phyloP scores from a whole-genome alignment of 129 eudicot genomes.

The Escallonia herrerae region DNA sequence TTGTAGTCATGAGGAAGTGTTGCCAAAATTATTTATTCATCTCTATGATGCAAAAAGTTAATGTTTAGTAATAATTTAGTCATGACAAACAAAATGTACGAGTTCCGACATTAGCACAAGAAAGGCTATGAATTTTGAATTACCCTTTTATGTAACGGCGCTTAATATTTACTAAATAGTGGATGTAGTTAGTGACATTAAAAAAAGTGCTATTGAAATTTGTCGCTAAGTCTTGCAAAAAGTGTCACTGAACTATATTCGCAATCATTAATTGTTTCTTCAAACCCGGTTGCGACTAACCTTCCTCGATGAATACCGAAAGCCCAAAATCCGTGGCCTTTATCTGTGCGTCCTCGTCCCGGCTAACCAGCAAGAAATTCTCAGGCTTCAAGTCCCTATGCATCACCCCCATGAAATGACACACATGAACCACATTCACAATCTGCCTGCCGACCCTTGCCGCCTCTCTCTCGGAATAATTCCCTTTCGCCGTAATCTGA shows the following conservation, averaged over 20 bases:
- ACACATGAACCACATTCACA: constrained; percentile 90
- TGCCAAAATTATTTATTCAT: no score
- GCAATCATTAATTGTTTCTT: no score
- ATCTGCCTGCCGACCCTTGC: constrained; percentile 78
- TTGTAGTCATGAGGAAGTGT: no score
- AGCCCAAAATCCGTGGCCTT: constrained; percentile 95
- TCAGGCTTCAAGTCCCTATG: constrained; percentile 94
- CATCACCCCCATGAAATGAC: constrained; percentile 96
- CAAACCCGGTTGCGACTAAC: constrained; percentile 27
- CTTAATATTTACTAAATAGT: no score
- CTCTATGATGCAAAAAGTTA: no score
- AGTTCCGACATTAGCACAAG: neutral
- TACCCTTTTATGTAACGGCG: neutral
- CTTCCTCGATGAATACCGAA: constrained; percentile 89
- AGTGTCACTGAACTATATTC: no score
- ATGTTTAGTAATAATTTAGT: no score
- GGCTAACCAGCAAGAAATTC: constrained; percentile 77
- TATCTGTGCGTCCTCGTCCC: constrained; percentile 48
- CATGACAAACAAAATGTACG: no score
- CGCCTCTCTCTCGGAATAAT: constrained; percentile 81
- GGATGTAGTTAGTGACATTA: no score
- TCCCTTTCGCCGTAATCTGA: constrained; percentile 58
- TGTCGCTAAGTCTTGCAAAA: no score
- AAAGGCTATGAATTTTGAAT: neutral
- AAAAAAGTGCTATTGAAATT: no score